Evolutionary conservation across 2,329 filamentous ascomycete species (phyloP).

Genomic region (Penicillium sp.): DNA sequence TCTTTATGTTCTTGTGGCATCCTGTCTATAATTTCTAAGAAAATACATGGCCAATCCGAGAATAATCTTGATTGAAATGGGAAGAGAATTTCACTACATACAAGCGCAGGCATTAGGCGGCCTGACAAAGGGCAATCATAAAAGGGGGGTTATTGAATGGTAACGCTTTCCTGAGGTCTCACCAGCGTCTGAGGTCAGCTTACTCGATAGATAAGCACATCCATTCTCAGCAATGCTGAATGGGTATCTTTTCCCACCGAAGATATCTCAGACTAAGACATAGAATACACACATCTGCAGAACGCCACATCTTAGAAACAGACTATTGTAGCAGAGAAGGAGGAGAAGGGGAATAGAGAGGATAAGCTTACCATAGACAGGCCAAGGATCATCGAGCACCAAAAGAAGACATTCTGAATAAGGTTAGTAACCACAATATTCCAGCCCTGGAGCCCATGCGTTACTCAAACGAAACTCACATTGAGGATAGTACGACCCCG

Average conservation of each 20-base stretch:
- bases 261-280: slow-evolving; percentile 46
- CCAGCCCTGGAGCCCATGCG: neutral
- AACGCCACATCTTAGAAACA: slow-evolving; percentile 2
- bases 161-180: too few relatives aligned
- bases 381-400: slow-evolving; percentile 87
- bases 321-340: neutral
- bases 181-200: too few relatives aligned
- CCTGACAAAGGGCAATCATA: too few relatives aligned
- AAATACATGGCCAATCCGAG: too few relatives aligned
- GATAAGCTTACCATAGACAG: slow-evolving; percentile 66
- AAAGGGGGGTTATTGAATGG: too few relatives aligned
- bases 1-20: neutral
- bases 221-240: too few relatives aligned
- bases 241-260: too few relatives aligned
- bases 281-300: slow-evolving; percentile 59
- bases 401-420: slow-evolving; percentile 74
- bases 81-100: too few relatives aligned
- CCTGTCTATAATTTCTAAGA: neutral
- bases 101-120: too few relatives aligned
- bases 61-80: too few relatives aligned
- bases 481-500: slow-evolving; percentile 74
- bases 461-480: slow-evolving; percentile 44
- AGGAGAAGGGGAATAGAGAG: neutral
- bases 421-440: neutral
- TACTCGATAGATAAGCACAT: too few relatives aligned